These are phyloP conservation scores for Apiotrichum akiyoshidainum DNA, from an alignment of 1,284 basidiomycete genomes.

Conservation along the genomic window DNA sequence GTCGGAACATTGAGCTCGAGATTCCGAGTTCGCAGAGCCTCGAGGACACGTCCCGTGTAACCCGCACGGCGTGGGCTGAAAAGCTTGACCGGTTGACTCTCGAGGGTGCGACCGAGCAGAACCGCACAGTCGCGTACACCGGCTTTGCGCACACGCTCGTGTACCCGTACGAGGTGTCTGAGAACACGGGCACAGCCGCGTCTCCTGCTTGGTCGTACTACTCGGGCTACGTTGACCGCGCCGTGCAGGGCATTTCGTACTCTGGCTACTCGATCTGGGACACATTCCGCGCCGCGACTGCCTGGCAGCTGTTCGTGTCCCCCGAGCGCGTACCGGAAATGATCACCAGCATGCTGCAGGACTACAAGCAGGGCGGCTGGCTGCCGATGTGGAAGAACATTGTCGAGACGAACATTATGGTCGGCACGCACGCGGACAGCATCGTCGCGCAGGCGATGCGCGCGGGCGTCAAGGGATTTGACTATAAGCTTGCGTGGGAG, in stretches of 20 bases:
- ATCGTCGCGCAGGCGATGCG: slow-evolving; percentile 73
- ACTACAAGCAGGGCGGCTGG: slow-evolving; percentile 73
- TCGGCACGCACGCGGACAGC: slow-evolving; percentile 75
- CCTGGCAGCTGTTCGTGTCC: slow-evolving; percentile 70
- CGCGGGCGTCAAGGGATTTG: slow-evolving; percentile 58
- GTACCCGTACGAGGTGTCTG: slow-evolving; percentile 76
- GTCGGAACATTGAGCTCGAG: slow-evolving; percentile 59
- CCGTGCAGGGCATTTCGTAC: slow-evolving; percentile 66
- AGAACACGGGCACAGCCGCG: slow-evolving; percentile 48
- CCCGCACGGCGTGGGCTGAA: slow-evolving; percentile 66
- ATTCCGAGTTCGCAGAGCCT: slow-evolving; percentile 54
- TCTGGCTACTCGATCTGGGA: slow-evolving; percentile 85
- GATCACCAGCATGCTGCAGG: slow-evolving; percentile 74
- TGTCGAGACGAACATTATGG: slow-evolving; percentile 59
- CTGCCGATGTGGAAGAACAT: slow-evolving; percentile 89
- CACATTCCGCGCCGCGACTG: slow-evolving; percentile 73
- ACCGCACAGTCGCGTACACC: slow-evolving; percentile 35
- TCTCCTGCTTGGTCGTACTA: slow-evolving; percentile 61
- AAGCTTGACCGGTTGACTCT: slow-evolving; percentile 65
- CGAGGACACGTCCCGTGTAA: slow-evolving; percentile 61
- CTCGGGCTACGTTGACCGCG: slow-evolving; percentile 53
- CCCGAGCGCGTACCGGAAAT: slow-evolving; percentile 71
- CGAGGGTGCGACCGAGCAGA: slow-evolving; percentile 52
- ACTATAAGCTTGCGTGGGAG: slow-evolving; percentile 65
- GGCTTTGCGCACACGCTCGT: slow-evolving; percentile 49